These are phyloP conservation scores for Artemisia tridentata DNA, from an alignment of 129 eudicot genomes.

Conservation along the genomic window DNA sequence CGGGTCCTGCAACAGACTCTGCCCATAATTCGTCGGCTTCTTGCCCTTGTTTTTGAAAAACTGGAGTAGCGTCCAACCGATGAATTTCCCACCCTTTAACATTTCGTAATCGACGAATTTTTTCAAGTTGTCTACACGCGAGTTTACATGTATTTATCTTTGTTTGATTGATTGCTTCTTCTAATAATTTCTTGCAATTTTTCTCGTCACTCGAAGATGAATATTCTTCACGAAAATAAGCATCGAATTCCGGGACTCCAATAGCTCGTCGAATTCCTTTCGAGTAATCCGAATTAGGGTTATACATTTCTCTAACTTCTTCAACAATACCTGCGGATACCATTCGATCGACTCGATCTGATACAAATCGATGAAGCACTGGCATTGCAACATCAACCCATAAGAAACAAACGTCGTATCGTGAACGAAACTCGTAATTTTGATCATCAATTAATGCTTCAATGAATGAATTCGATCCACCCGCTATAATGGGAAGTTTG, in stretches of 20 bases:
- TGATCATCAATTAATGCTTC: conserved; percentile 58
- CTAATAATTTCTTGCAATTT: conserved; percentile 35
- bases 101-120: conserved; percentile 52
- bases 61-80: conserved; percentile 74
- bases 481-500: conserved; percentile 77
- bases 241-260: conserved; percentile 78
- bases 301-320: conserved; percentile 54
- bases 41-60: conserved; percentile 41
- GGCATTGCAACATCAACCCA: conserved; percentile 88
- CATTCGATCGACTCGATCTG: conserved; percentile 77
- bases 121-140: conserved; percentile 53
- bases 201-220: conserved; percentile 21
- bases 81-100: conserved; percentile 65
- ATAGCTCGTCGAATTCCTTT: conserved; percentile 71
- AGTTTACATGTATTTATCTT: conserved; percentile 62
- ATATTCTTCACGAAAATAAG: conserved; percentile 49
- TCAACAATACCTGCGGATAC: conserved; percentile 64
- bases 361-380: conserved; percentile 46
- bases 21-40: conserved; percentile 59
- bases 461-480: conserved; percentile 87
- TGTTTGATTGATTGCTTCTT: conserved; percentile 49
- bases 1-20: conserved; percentile 51
- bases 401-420: conserved; percentile 72
- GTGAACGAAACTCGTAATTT: conserved; percentile 39
- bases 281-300: conserved; percentile 63